These are phyloP conservation scores for Pythium scleroteichum DNA, from an alignment of 352 stramenopile species.

Conservation along the genomic window DNA sequence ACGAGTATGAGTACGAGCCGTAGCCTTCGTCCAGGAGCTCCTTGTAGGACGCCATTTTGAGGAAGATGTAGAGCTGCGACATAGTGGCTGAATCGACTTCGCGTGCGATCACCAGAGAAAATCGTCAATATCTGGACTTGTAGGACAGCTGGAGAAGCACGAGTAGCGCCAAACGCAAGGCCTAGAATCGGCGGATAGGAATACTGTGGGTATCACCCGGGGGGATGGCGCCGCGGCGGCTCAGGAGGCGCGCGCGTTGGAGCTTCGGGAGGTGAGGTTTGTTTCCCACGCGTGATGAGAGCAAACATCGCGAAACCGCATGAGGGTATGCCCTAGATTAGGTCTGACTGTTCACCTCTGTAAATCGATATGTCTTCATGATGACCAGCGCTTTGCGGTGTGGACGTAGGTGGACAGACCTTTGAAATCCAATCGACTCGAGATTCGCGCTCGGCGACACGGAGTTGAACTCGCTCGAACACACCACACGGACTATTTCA, in stretches of 20 bases:
- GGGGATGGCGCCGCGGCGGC: not conserved
- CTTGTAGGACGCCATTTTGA: constrained; percentile 43
- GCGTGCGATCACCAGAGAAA: not conserved
- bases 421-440: constrained; percentile 10
- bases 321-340: no score
- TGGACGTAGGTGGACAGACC: constrained; percentile 6
- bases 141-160: not conserved
- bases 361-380: constrained; percentile 2
- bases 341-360: not conserved
- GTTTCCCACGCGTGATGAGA: constrained; percentile 4
- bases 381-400: constrained; percentile 14
- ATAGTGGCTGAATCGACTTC: constrained; percentile 21
- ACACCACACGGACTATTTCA: constrained; percentile 2
- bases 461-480: constrained; percentile 17
- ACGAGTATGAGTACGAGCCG: constrained; percentile 18
- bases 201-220: no score
- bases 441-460: not conserved
- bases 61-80: constrained; percentile 50
- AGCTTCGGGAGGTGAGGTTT: not conserved
- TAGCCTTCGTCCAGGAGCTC: constrained; percentile 37
- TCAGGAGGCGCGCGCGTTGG: constrained; percentile 1
- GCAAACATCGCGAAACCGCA: no score
- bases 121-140: not conserved
- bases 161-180: constrained; percentile 5
- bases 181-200: not conserved